Conservation (phyloP, 331 rosid genomes). For the Quercus tomentella region DNA sequence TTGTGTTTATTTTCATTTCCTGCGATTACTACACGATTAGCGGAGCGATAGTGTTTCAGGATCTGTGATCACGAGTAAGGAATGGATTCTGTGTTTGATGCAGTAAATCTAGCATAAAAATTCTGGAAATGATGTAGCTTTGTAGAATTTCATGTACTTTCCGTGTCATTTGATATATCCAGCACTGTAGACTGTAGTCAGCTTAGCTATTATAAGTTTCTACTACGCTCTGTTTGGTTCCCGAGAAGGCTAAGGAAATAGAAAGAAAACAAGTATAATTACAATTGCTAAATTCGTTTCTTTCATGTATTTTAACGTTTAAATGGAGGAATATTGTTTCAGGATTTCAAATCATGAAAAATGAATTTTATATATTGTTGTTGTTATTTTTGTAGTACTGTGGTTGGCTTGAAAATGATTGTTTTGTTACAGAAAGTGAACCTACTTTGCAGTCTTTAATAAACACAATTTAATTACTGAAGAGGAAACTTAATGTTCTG, state of each 20-base stretch:
- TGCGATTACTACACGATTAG: not conserved
- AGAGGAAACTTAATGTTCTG: slow-evolving; percentile 11
- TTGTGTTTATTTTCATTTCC: not conserved
- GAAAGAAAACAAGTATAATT: not conserved
- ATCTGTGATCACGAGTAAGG: not conserved
- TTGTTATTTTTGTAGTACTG: not conserved
- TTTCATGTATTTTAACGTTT: not conserved
- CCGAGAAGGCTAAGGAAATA: not conserved
- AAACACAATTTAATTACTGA: not conserved
- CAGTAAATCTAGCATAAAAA: not conserved
- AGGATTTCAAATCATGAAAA: not conserved
- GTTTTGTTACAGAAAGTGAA: not conserved
- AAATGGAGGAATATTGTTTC: not conserved
- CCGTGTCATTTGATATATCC: not conserved
- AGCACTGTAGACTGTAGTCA: not conserved
- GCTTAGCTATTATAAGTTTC: not conserved
- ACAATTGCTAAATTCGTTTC: not conserved
- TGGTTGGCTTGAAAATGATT: not conserved
- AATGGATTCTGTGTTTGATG: not conserved
- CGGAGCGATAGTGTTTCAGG: not conserved
- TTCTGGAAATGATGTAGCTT: not conserved
- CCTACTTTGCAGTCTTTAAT: not conserved
- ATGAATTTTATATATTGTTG: not conserved
- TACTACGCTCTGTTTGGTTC: not conserved
- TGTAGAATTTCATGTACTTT: not conserved